Percentiles rank a stretch among this genome's conserved stretches.
Conservation (phyloP, 2,329 filamentous ascomycete genomes). For the Colletotrichum navitas region DNA sequence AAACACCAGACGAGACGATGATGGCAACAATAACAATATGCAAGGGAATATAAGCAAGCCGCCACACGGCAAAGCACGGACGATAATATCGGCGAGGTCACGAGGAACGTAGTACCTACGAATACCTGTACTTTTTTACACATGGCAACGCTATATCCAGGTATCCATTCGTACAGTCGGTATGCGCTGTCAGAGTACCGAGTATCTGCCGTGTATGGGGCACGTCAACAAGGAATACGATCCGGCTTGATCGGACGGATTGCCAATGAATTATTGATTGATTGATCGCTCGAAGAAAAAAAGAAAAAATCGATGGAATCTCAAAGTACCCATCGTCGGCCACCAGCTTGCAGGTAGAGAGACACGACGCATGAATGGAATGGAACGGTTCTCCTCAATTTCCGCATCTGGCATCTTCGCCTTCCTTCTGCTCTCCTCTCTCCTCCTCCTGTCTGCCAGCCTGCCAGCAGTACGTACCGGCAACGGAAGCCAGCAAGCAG, state of each 20-base stretch:
- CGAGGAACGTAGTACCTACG: background rate
- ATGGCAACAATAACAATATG: constrained; percentile 19
- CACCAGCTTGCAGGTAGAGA: background rate
- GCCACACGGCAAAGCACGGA: constrained; percentile 20
- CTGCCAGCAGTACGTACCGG: background rate
- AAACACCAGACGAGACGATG: constrained; percentile 38
- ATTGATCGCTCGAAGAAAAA: too few species aligned
- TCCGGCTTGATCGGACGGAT: background rate
- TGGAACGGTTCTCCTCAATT: background rate
- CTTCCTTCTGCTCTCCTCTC: background rate
- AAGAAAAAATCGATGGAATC: too few species aligned
- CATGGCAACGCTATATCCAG: too few species aligned
- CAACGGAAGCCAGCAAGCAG: background rate
- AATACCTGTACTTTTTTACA: too few species aligned
- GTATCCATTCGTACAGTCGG: too few species aligned
- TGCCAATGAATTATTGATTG: background rate
- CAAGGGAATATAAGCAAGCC: constrained; percentile 7
- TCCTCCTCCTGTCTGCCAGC: too few species aligned
- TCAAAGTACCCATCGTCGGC: too few species aligned
- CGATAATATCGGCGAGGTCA: background rate
- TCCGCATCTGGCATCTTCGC: background rate
- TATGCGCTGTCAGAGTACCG: too few species aligned
- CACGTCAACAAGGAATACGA: background rate
- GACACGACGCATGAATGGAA: background rate
- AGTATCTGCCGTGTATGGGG: too few species aligned